Conservation (phyloP, 768 basidiomycete species). For the Termitomyces titanicus region DNA sequence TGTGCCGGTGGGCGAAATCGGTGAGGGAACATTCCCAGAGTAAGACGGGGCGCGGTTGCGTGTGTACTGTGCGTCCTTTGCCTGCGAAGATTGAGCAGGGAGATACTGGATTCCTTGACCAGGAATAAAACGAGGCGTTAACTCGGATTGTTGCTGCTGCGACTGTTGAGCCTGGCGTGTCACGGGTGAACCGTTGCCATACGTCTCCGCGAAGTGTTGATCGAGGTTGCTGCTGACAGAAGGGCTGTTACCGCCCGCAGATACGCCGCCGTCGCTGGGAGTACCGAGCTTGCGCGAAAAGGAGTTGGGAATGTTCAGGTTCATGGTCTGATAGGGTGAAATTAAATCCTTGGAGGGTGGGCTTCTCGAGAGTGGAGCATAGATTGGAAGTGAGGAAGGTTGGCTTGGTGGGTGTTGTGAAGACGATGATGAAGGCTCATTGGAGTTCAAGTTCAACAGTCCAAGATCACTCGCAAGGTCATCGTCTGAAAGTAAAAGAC, state of each 20-base stretch:
- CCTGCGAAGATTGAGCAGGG: constrained; percentile 17
- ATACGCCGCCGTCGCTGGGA: constrained; percentile 59
- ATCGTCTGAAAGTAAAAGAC: constrained; percentile 72
- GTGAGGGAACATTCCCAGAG: constrained; percentile 40
- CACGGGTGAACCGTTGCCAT: constrained; percentile 24
- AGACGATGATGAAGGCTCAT: constrained; percentile 35
- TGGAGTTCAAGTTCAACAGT: constrained; percentile 51
- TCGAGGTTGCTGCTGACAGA: constrained; percentile 41
- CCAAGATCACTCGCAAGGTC: constrained; percentile 74
- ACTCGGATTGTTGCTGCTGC: constrained; percentile 28
- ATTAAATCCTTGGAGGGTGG: constrained; percentile 51
- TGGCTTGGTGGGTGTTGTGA: constrained; percentile 56
- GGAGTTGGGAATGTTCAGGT: constrained; percentile 51
- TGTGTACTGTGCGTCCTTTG: constrained; percentile 27
- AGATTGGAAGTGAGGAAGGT: constrained; percentile 74
- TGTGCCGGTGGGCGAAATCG: constrained; percentile 49
- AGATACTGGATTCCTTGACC: constrained; percentile 36
- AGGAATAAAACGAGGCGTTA: constrained; percentile 60
- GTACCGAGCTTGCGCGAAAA: constrained; percentile 52
- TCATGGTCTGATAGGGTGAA: constrained; percentile 56
- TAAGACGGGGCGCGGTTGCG: constrained; percentile 42
- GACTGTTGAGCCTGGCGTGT: constrained; percentile 18
- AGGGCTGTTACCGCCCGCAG: constrained; percentile 47
- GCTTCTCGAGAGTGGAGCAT: constrained; percentile 64
- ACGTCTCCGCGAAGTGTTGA: constrained; percentile 38